Evolutionary conservation across 2,329 filamentous ascomycete species (phyloP), one percentile per base, ranked within the genome.

Genomic region (Pseudogymnoascus sp.): DNA sequence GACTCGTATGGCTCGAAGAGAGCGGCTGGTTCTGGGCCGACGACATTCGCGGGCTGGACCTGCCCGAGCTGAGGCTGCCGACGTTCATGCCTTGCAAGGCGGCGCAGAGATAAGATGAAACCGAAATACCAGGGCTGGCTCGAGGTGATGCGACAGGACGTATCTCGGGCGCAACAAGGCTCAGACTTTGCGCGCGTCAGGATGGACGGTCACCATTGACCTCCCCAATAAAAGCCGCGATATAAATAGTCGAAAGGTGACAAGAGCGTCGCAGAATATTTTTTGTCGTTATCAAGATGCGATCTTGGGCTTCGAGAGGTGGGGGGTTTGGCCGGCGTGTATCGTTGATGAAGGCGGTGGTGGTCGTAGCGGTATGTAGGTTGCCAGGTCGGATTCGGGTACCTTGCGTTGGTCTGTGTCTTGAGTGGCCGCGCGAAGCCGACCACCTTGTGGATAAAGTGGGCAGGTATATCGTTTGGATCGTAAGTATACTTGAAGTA

Each of bases 1-100:
- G 62, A 61, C 28, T 61, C 28, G 49, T 63, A 40, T 40, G 62
- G 25, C 37, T 63, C 25, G 62, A 63, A 2, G 46, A 53, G 53
- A 56, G 56, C 28, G 53, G 23, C 37, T 62, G 56, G 37, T 21
- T 42, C 38, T 43, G 60, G 60, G 34, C 25, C 18, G 36, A 21
- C 16, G 60, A 34, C 60, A 42, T 42, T 49, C 28, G 34, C 36
- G 60, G 40, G 28, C 60, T 43, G 34, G 38, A 62, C 21, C 49
- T 49, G 36, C 40, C 60, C 60, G 37, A 43, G 38, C 25, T 37
- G 25, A 43, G 60, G 60, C 37, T 62, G 38, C 34, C 25, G 60
- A 31, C 38, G 60, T 56, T 62, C 37, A 49, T 34, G 60, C 36
- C 36, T 42, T 37, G 59, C 59, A 60, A 37, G 59, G 59, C 59